Evolutionary conservation across 192 early-diverging fungal genomes (phyloP).

Genomic region (Coemansia sp.): DNA sequence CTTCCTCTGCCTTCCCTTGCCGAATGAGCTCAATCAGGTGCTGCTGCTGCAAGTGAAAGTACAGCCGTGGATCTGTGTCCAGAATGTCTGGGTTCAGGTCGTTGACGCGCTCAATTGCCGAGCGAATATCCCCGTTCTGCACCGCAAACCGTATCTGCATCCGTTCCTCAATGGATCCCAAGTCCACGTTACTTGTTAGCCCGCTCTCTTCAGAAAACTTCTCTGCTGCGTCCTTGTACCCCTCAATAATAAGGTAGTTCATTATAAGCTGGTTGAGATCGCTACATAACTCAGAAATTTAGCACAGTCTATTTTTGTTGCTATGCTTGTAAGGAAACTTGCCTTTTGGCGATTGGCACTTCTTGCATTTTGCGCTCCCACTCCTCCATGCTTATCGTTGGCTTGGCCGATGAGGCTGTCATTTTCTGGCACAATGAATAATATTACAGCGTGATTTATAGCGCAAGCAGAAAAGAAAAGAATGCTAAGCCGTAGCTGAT

Average conservation of each 20-base stretch:
- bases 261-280: constrained; percentile 97
- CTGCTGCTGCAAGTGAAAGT: constrained; percentile 97
- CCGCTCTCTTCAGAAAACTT: constrained; percentile 90
- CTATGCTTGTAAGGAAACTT: constrained; percentile 22
- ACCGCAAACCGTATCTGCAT: constrained; percentile 93
- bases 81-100: constrained; percentile 98
- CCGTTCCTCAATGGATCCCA: constrained; percentile 88
- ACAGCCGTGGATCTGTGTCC: constrained; percentile 90
- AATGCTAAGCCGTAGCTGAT: no score
- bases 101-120: constrained; percentile 96
- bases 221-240: constrained; percentile 98
- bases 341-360: constrained; percentile 82
- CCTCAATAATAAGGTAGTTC: constrained; percentile 99
- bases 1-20: constrained; percentile 72
- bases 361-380: constrained; percentile 83
- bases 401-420: constrained; percentile 54
- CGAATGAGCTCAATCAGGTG: constrained; percentile 94
- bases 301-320: not conserved
- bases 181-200: constrained; percentile 73
- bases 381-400: constrained; percentile 67
- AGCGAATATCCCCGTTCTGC: constrained; percentile 83
- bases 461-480: not conserved
- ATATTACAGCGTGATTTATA: constrained; percentile 6
- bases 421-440: constrained; percentile 15
- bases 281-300: constrained; percentile 32